phyloP scores from a whole-genome alignment of 768 basidiomycete species.

The Termitomyces sp. region DNA sequence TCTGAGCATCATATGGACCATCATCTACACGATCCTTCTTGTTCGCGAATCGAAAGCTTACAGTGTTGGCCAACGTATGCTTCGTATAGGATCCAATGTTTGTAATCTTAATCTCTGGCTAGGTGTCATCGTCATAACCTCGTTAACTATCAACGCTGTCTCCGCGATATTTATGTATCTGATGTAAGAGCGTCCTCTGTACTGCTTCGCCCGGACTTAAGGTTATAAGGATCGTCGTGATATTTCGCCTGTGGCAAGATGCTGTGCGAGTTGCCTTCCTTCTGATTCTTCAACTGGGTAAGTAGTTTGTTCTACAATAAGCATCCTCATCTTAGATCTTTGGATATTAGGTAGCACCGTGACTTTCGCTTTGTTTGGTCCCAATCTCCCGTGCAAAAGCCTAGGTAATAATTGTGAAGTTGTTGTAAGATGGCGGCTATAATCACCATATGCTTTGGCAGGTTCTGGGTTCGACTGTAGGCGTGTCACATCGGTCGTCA shows the following conservation, averaged over 20 bases:
- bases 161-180: conserved; percentile 32
- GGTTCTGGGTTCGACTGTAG: conserved; percentile 28
- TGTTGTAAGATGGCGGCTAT: background rate
- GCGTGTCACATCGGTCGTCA: conserved; percentile 22
- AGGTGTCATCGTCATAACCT: conserved; percentile 30
- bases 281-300: conserved; percentile 29
- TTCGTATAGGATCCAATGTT: background rate
- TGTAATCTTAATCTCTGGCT: conserved; percentile 1
- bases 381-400: conserved; percentile 31
- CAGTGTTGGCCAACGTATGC: conserved; percentile 27
- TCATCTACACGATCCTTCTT: conserved; percentile 30
- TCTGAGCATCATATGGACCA: conserved; percentile 28
- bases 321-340: background rate
- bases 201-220: background rate
- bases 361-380: conserved; percentile 24
- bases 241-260: conserved; percentile 35
- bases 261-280: conserved; percentile 28
- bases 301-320: conserved; percentile 1
- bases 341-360: conserved; percentile 26
- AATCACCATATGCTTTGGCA: conserved; percentile 2
- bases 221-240: conserved; percentile 32
- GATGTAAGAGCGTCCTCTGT: conserved; percentile 24
- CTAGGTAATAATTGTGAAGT: conserved; percentile 20
- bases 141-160: conserved; percentile 25
- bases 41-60: conserved; percentile 31